Evolutionary conservation across 2,329 filamentous ascomycete species (phyloP).

Genomic region (Hypoxylon sp.): DNA sequence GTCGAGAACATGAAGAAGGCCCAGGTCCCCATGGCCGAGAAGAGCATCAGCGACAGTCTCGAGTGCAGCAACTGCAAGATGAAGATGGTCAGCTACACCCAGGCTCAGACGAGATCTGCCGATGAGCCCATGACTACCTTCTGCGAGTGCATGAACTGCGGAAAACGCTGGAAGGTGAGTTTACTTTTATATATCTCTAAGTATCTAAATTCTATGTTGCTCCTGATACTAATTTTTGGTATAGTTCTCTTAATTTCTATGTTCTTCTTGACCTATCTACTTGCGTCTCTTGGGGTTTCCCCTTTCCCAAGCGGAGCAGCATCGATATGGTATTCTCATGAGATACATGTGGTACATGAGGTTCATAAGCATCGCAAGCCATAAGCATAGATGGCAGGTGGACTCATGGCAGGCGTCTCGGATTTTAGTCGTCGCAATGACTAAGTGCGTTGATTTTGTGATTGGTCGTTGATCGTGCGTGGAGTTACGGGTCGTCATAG

Average conservation of each 20-base stretch:
- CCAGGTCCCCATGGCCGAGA: slow-evolving; percentile 92
- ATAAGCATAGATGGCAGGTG: slow-evolving; percentile 33
- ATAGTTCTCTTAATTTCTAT: slow-evolving; percentile 50
- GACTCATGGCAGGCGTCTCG: slow-evolving; percentile 38
- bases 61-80: slow-evolving; percentile 93
- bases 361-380: slow-evolving; percentile 25
- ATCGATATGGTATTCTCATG: slow-evolving; percentile 29
- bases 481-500: slow-evolving; percentile 36
- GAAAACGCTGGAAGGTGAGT: slow-evolving; percentile 79
- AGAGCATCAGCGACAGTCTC: slow-evolving; percentile 88
- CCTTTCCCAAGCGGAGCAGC: slow-evolving; percentile 11
- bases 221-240: slow-evolving; percentile 48
- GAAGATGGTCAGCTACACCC: slow-evolving; percentile 94
- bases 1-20: slow-evolving; percentile 98
- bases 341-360: slow-evolving; percentile 28
- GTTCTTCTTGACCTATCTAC: slow-evolving; percentile 1
- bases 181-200: slow-evolving; percentile 35
- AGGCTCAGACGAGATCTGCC: slow-evolving; percentile 94
- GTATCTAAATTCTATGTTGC: slow-evolving; percentile 9
- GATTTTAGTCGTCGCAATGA: slow-evolving; percentile 22
- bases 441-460: slow-evolving; percentile 29
- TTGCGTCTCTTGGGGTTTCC: slow-evolving; percentile 2
- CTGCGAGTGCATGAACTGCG: slow-evolving; percentile 79
- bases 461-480: slow-evolving; percentile 32
- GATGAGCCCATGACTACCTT: slow-evolving; percentile 93